Evolutionary conservation across 1,284 basidiomycete species (phyloP).

Genomic region (Ganoderma lingzhi): DNA sequence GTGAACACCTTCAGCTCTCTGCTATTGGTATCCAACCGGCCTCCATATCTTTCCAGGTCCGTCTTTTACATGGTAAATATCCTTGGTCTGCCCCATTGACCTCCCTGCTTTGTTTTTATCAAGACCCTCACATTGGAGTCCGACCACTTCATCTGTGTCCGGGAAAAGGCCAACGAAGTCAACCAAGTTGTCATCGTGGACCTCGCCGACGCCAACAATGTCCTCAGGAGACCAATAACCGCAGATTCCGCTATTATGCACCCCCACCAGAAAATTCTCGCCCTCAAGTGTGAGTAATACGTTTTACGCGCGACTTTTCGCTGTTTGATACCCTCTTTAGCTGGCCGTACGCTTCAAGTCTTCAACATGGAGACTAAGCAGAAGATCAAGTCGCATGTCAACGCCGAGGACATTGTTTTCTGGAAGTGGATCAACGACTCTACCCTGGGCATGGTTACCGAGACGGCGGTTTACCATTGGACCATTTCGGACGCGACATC

Average conservation of each 20-base stretch:
- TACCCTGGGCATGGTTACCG: constrained; percentile 96
- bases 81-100: constrained; percentile 32
- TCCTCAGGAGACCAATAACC: constrained; percentile 95
- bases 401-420: constrained; percentile 95
- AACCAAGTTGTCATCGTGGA: constrained; percentile 99
- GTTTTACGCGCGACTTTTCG: not conserved
- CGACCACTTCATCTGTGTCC: constrained; percentile 95
- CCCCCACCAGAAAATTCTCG: constrained; percentile 96
- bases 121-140: constrained; percentile 94
- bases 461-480: constrained; percentile 96
- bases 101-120: too few relatives aligned
- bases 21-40: constrained; percentile 96
- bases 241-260: constrained; percentile 99
- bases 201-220: constrained; percentile 95
- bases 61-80: constrained; percentile 39
- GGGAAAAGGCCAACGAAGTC: constrained; percentile 89
- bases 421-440: constrained; percentile 98
- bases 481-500: constrained; percentile 78
- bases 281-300: constrained; percentile 80
- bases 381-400: constrained; percentile 96
- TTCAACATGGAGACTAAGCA: constrained; percentile 98
- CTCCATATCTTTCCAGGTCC: constrained; percentile 96
- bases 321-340: constrained; percentile 49
- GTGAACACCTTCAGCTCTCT: constrained; percentile 92
- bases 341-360: constrained; percentile 94